phyloP scores from a whole-genome alignment of 2,329 filamentous ascomycete genomes.

The Fusarium verticillioides region DNA sequence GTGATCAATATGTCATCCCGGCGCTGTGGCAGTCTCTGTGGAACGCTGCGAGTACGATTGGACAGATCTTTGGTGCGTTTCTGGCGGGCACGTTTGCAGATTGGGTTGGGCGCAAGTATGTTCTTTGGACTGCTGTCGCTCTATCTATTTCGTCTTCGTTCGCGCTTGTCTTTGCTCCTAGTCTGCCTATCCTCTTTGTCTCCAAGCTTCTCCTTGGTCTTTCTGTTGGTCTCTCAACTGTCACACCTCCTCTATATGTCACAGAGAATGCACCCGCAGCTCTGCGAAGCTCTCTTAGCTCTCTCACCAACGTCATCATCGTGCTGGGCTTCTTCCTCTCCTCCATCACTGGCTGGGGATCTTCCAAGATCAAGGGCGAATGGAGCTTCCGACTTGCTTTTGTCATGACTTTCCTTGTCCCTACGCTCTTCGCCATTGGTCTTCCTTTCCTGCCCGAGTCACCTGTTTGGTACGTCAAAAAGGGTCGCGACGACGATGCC shows the following conservation, averaged over 20 bases:
- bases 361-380: slow-evolving; percentile 42
- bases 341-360: slow-evolving; percentile 43
- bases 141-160: slow-evolving; percentile 44
- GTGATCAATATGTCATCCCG: slow-evolving; percentile 48
- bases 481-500: slow-evolving; percentile 43
- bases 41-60: slow-evolving; percentile 52
- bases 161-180: slow-evolving; percentile 44
- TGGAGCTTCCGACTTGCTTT: slow-evolving; percentile 46
- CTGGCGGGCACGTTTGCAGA: slow-evolving; percentile 44
- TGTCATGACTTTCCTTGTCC: slow-evolving; percentile 46
- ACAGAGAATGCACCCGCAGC: slow-evolving; percentile 46
- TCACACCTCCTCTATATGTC: slow-evolving; percentile 44
- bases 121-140: slow-evolving; percentile 40
- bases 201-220: slow-evolving; percentile 45
- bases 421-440: slow-evolving; percentile 38
- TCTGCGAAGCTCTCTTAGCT: slow-evolving; percentile 43
- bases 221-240: slow-evolving; percentile 43
- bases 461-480: slow-evolving; percentile 46
- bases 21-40: slow-evolving; percentile 53
- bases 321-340: slow-evolving; percentile 46
- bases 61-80: slow-evolving; percentile 45
- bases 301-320: slow-evolving; percentile 46
- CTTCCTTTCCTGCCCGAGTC: slow-evolving; percentile 45
- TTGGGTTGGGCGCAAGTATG: slow-evolving; percentile 33
- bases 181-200: slow-evolving; percentile 43